These are phyloP conservation scores for Monosporozyma yasuniensis DNA, from an alignment of 805 yeast species.

Conservation along the genomic window DNA sequence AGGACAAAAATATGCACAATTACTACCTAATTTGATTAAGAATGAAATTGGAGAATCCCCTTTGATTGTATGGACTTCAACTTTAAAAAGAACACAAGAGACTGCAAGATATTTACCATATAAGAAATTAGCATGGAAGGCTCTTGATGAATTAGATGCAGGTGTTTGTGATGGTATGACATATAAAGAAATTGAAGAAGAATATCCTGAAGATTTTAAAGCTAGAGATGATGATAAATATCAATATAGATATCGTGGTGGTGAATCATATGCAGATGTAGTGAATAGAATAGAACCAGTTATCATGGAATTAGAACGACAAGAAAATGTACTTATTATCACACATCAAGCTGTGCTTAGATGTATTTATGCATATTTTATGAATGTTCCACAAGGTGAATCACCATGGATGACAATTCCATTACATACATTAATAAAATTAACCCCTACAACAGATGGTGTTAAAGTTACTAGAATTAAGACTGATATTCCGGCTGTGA, in stretches of 20 bases:
- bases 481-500: slow-evolving; percentile 94
- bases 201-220: slow-evolving; percentile 86
- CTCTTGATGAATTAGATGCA: slow-evolving; percentile 90
- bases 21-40: slow-evolving; percentile 66
- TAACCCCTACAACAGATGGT: slow-evolving; percentile 86
- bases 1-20: slow-evolving; percentile 73
- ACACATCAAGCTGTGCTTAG: slow-evolving; percentile 96
- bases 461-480: slow-evolving; percentile 82
- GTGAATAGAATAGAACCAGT: slow-evolving; percentile 91
- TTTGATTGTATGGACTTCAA: slow-evolving; percentile 91
- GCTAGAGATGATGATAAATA: slow-evolving; percentile 93
- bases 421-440: slow-evolving; percentile 80
- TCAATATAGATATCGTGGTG: slow-evolving; percentile 92
- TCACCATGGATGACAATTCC: slow-evolving; percentile 99
- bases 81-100: slow-evolving; percentile 82
- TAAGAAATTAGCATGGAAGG: slow-evolving; percentile 86
- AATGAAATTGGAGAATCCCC: slow-evolving; percentile 45
- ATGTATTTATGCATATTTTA: slow-evolving; percentile 92
- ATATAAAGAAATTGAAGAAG: slow-evolving; percentile 76
- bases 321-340: slow-evolving; percentile 86
- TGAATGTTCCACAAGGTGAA: slow-evolving; percentile 96
- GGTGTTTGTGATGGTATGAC: slow-evolving; percentile 97
- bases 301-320: slow-evolving; percentile 95
- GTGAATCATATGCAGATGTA: slow-evolving; percentile 92
- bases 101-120: slow-evolving; percentile 77